These are phyloP conservation scores for Glarea lozoyensis DNA, from an alignment of 495 filamentous ascomycete genomes.

Conservation along the genomic window DNA sequence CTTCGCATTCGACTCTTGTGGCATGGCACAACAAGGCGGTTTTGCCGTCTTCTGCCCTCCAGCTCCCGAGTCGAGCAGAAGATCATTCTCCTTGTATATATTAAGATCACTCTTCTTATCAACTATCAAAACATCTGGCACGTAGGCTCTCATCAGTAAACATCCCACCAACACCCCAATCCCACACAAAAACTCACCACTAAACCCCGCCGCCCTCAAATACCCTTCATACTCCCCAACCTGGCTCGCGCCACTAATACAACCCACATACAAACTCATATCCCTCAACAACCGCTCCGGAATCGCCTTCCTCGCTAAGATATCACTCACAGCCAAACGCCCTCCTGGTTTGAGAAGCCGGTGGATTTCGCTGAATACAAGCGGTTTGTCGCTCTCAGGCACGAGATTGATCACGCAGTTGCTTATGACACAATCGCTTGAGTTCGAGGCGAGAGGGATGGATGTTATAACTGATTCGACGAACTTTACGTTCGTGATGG, in stretches of 20 bases:
- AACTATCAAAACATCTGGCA: conserved; percentile 44
- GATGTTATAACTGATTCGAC: conserved; percentile 44
- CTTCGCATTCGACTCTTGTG: neutral
- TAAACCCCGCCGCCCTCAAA: conserved; percentile 44
- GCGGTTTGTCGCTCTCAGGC: conserved; percentile 42
- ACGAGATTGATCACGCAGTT: conserved; percentile 56
- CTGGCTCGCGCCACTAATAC: conserved; percentile 41
- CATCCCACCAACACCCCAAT: conserved; percentile 1
- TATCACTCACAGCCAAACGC: conserved; percentile 56
- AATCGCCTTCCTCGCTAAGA: conserved; percentile 28
- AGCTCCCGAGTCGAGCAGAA: conserved; percentile 10
- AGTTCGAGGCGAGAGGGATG: conserved; percentile 33
- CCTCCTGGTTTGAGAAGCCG: conserved; percentile 54
- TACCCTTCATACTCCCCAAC: conserved; percentile 47
- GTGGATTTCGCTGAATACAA: conserved; percentile 51
- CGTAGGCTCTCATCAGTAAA: neutral
- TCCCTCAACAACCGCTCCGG: conserved; percentile 2
- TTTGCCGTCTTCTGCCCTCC: neutral
- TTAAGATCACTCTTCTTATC: conserved; percentile 49
- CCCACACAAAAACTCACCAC: conserved; percentile 27
- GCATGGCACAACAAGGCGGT: neutral
- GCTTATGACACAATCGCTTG: conserved; percentile 50
- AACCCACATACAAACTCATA: conserved; percentile 14
- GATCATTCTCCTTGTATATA: conserved; percentile 44
- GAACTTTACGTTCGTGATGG: conserved; percentile 36